Evolutionary conservation across 805 yeast genomes (phyloP).

Genomic region (Metschnikowia gelsemii): DNA sequence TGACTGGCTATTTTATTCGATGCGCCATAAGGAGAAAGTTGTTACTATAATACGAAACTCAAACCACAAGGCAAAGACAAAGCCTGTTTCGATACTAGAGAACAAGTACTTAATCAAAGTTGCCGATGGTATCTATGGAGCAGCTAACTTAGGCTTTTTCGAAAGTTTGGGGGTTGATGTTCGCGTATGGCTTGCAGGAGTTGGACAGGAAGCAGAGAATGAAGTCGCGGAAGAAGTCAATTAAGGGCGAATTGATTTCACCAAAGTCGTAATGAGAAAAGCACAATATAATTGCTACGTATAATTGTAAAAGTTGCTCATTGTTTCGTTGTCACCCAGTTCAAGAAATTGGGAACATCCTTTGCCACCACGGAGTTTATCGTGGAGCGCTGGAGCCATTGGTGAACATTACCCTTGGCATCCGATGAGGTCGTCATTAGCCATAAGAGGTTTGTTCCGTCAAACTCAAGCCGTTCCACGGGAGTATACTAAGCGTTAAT

Average conservation of each 20-base stretch:
- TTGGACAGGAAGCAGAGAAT: constrained; percentile 11
- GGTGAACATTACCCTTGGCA: constrained; percentile 42
- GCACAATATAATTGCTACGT: neutral
- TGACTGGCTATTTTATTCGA: constrained; percentile 45
- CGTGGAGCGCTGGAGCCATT: constrained; percentile 32
- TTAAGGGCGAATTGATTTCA: neutral
- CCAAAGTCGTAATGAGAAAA: neutral
- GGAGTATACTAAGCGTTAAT: constrained; percentile 38
- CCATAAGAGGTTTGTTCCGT: constrained; percentile 31
- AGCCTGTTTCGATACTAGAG: constrained; percentile 13
- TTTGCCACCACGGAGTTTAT: constrained; percentile 37
- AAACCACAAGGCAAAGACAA: constrained; percentile 24
- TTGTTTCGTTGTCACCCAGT: constrained; percentile 24
- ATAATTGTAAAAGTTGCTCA: neutral
- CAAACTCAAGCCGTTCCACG: constrained; percentile 31
- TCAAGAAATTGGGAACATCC: constrained; percentile 41
- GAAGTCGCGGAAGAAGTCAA: neutral
- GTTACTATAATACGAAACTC: constrained; percentile 38
- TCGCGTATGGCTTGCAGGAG: constrained; percentile 38
- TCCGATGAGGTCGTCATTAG: constrained; percentile 40
- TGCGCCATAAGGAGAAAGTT: constrained; percentile 29
- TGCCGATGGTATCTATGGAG: constrained; percentile 29
- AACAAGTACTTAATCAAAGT: constrained; percentile 15
- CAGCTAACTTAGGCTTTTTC: constrained; percentile 36
- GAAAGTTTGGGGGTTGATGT: constrained; percentile 45